Evolutionary conservation across 192 early-diverging fungal genomes (phyloP).

Genomic region (Entomortierella lignicola): DNA sequence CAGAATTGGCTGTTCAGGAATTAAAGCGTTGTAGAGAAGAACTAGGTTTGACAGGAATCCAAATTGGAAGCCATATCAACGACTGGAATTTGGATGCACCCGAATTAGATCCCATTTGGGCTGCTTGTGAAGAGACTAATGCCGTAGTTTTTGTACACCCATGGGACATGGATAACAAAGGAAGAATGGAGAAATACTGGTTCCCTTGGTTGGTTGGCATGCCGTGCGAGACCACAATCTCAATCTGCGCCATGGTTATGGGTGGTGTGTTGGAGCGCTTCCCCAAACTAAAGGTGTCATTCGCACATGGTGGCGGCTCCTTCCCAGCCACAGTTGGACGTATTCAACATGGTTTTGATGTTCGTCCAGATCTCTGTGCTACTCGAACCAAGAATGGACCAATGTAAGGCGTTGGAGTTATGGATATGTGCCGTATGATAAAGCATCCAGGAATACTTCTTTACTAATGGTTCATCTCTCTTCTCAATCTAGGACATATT

Average conservation of each 20-base stretch:
- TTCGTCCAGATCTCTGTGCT: constrained; percentile 73
- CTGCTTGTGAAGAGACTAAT: constrained; percentile 73
- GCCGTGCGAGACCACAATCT: constrained; percentile 76
- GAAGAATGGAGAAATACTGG: constrained; percentile 76
- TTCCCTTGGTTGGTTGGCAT: constrained; percentile 67
- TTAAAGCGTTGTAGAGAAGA: constrained; percentile 72
- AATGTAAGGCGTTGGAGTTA: constrained; percentile 30
- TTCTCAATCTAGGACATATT: constrained; percentile 53
- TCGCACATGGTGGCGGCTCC: constrained; percentile 76
- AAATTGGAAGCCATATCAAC: constrained; percentile 73
- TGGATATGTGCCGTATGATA: background rate
- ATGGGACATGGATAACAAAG: constrained; percentile 74
- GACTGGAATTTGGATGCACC: constrained; percentile 80
- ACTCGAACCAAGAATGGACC: constrained; percentile 65
- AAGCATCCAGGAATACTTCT: background rate
- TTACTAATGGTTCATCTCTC: background rate
- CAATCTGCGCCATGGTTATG: constrained; percentile 72
- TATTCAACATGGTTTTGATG: constrained; percentile 75
- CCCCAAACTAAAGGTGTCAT: constrained; percentile 69
- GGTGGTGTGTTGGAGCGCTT: constrained; percentile 75
- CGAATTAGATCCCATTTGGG: constrained; percentile 73
- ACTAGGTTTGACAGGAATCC: constrained; percentile 69
- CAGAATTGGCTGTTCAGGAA: constrained; percentile 71
- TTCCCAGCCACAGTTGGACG: constrained; percentile 74
- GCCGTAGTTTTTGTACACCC: constrained; percentile 73